These are phyloP conservation scores for Marasmius tenuissimus DNA, from an alignment of 1,284 basidiomycete genomes.

Conservation along the genomic window DNA sequence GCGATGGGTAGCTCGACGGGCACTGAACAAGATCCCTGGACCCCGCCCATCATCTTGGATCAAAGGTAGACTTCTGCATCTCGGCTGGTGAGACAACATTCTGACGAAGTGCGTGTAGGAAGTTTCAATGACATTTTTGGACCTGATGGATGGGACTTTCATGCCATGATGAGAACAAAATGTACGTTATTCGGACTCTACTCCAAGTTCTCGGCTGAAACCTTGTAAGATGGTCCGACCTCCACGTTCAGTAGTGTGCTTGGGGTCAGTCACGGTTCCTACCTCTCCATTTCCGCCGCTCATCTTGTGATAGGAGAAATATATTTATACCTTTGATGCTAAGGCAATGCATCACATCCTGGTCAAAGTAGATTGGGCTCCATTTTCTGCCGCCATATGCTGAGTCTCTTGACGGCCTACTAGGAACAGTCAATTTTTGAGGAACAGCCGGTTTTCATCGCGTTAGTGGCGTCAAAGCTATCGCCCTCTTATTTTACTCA, in stretches of 20 bases:
- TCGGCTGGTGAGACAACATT: neutral
- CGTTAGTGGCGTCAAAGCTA: neutral
- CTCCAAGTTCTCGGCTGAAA: too few relatives aligned
- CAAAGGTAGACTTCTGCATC: slow-evolving; percentile 24
- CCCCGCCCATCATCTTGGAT: slow-evolving; percentile 26
- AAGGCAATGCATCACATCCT: slow-evolving; percentile 33
- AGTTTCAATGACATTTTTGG: neutral
- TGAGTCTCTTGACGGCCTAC: neutral
- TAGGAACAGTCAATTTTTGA: slow-evolving; percentile 7
- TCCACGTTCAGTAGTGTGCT: neutral
- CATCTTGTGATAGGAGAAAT: slow-evolving; percentile 19
- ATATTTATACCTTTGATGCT: slow-evolving; percentile 29
- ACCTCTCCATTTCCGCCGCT: neutral
- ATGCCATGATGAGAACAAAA: too few relatives aligned
- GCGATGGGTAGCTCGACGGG: neutral
- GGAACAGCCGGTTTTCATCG: slow-evolving; percentile 1
- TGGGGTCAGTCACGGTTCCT: neutral
- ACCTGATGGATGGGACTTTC: too few relatives aligned
- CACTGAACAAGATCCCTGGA: slow-evolving; percentile 27
- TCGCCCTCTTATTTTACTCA: neutral
- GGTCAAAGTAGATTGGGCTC: slow-evolving; percentile 23
- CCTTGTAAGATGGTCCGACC: too few relatives aligned
- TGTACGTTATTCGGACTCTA: too few relatives aligned
- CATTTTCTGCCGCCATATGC: neutral
- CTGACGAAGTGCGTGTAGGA: neutral